Percentiles rank a stretch among this genome's conserved stretches.
phyloP scores from a whole-genome alignment of 2,329 filamentous ascomycete genomes.

The Phaeosphaeria sp. region DNA sequence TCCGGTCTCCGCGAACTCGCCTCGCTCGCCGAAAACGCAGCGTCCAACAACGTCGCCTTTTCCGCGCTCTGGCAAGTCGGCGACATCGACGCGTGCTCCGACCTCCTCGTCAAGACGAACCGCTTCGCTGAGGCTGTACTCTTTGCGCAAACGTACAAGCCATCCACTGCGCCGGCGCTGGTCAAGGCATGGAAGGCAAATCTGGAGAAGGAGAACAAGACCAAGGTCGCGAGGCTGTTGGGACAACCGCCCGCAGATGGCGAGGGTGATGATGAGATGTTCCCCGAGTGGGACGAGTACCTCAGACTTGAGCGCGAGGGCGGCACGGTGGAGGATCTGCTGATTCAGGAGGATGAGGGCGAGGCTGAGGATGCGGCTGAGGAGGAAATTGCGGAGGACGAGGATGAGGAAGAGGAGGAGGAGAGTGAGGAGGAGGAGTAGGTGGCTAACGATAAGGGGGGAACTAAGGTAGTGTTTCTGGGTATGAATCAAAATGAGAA shows the following conservation, averaged over 20 bases:
- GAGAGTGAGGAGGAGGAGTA: conserved; percentile 30
- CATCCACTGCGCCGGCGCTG: conserved; percentile 71
- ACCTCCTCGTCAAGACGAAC: conserved; percentile 79
- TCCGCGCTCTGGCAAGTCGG: conserved; percentile 86
- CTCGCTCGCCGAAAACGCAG: conserved; percentile 74
- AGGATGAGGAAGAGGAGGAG: conserved; percentile 35
- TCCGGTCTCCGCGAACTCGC: conserved; percentile 77
- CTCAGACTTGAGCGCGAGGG: conserved; percentile 80
- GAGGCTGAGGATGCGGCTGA: conserved; percentile 43
- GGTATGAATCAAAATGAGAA: too few species aligned
- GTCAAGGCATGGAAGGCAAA: conserved; percentile 82
- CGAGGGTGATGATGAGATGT: conserved; percentile 76
- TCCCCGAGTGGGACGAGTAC: conserved; percentile 96
- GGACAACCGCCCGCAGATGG: conserved; percentile 75
- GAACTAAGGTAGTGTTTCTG: too few species aligned
- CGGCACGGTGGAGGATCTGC: conserved; percentile 51
- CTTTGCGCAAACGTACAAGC: conserved; percentile 95
- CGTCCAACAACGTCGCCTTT: conserved; percentile 92
- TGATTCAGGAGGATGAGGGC: conserved; percentile 39
- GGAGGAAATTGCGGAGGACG: conserved; percentile 39
- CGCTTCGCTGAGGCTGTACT: conserved; percentile 85
- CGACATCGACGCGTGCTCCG: conserved; percentile 81
- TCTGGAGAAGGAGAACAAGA: conserved; percentile 85
- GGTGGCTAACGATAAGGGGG: too few species aligned
- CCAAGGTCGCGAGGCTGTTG: conserved; percentile 81